Conservation (phyloP, 768 basidiomycete species). For the Lactarius pseudohatsudake region DNA sequence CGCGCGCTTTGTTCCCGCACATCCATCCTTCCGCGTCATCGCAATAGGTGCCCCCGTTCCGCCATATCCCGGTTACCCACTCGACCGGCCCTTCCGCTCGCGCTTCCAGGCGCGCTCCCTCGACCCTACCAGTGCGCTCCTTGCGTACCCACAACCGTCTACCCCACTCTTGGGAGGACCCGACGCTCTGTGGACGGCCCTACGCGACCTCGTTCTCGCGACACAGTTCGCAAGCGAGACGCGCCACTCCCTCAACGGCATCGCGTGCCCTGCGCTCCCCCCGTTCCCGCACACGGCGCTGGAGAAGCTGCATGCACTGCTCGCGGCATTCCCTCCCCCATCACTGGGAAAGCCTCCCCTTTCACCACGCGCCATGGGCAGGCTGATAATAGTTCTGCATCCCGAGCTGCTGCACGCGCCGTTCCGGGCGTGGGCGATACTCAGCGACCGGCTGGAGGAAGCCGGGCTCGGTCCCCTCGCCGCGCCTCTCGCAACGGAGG, state of each 20-base stretch:
- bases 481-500: conserved; percentile 42
- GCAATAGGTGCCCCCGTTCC: conserved; percentile 70
- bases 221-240: conserved; percentile 65
- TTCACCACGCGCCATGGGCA: conserved; percentile 50
- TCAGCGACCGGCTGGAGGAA: conserved; percentile 55
- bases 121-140: conserved; percentile 55
- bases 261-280: conserved; percentile 53
- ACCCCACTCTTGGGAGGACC: conserved; percentile 14
- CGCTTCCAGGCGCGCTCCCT: conserved; percentile 69
- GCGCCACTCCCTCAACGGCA: conserved; percentile 50
- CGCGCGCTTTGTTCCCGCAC: conserved; percentile 59
- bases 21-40: conserved; percentile 66
- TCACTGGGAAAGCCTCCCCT: conserved; percentile 33
- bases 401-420: conserved; percentile 55
- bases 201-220: conserved; percentile 58
- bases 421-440: conserved; percentile 61
- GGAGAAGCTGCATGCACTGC: conserved; percentile 47
- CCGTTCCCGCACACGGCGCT: conserved; percentile 67
- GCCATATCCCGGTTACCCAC: conserved; percentile 62
- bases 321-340: conserved; percentile 53
- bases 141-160: conserved; percentile 40
- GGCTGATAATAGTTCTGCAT: conserved; percentile 58
- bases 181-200: conserved; percentile 40
- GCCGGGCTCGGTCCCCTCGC: conserved; percentile 55
- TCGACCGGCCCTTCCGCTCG: conserved; percentile 67